phyloP scores from a whole-genome alignment of 2,329 filamentous ascomycete species.

The Fusarium praegraminearum region DNA sequence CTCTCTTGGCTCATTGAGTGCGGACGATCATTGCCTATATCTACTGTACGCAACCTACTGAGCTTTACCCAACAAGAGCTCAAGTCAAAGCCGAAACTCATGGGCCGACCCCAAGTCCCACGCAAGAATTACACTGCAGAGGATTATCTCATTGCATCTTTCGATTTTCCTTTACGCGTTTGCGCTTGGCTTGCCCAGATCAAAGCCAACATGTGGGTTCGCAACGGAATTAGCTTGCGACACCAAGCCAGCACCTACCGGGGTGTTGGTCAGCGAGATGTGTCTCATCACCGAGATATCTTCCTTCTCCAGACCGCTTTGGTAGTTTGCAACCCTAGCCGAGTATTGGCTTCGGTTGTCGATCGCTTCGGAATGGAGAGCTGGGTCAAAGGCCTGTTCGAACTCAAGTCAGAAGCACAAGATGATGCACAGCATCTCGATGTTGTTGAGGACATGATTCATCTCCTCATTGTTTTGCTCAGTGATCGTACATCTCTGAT shows the following conservation, averaged over 20 bases:
- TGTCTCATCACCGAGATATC: conserved; percentile 93
- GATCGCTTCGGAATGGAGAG: conserved; percentile 90
- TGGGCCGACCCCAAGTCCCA: conserved; percentile 69
- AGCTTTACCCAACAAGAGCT: conserved; percentile 79
- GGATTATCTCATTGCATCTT: conserved; percentile 86
- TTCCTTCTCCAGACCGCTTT: conserved; percentile 93
- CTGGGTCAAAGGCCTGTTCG: conserved; percentile 89
- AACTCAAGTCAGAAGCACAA: conserved; percentile 76
- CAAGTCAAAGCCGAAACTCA: conserved; percentile 70
- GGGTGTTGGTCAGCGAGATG: conserved; percentile 88
- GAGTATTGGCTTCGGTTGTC: conserved; percentile 88
- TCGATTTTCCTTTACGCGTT: conserved; percentile 92
- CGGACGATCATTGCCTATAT: conserved; percentile 78
- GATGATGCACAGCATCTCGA: conserved; percentile 92
- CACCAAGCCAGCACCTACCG: conserved; percentile 96
- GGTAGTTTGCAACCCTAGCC: conserved; percentile 84
- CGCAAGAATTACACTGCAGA: conserved; percentile 72
- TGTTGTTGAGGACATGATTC: conserved; percentile 94
- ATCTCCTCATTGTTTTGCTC: conserved; percentile 89
- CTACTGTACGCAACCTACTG: conserved; percentile 75
- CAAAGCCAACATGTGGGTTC: conserved; percentile 98
- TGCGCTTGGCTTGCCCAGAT: conserved; percentile 98
- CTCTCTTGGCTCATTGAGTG: conserved; percentile 96
- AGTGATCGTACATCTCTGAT: conserved; percentile 88
- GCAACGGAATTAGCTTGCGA: conserved; percentile 93